Conservation (phyloP, 192 early-diverging fungal species). For the Coemansia sp. region DNA sequence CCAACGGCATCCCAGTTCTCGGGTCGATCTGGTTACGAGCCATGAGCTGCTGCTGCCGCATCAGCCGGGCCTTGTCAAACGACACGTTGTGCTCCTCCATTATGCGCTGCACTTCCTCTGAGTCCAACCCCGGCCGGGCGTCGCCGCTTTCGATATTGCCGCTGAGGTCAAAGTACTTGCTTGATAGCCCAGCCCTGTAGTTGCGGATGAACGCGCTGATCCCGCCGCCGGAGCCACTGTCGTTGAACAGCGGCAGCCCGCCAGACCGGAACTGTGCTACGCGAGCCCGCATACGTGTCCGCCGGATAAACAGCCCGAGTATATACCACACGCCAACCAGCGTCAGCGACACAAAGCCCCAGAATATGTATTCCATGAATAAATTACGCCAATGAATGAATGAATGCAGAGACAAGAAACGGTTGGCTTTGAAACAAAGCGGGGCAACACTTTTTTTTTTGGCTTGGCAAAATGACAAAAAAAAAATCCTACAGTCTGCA, state of each 20-base stretch:
- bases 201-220: conserved; percentile 32
- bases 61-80: conserved; percentile 52
- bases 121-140: conserved; percentile 42
- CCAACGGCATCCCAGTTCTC: conserved; percentile 42
- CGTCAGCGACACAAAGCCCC: conserved; percentile 27
- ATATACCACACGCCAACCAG: conserved; percentile 44
- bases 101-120: conserved; percentile 42
- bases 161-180: conserved; percentile 49
- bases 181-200: conserved; percentile 42
- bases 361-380: conserved; percentile 35
- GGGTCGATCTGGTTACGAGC: conserved; percentile 44
- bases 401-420: conserved; percentile 1
- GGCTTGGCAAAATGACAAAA: background rate
- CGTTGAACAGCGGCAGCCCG: conserved; percentile 13
- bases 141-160: conserved; percentile 44
- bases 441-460: too few species aligned
- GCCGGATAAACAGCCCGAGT: conserved; percentile 34
- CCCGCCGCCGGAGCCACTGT: conserved; percentile 1
- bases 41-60: conserved; percentile 47
- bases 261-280: conserved; percentile 17
- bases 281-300: conserved; percentile 31
- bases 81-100: conserved; percentile 45
- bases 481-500: background rate
- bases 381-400: conserved; percentile 6
- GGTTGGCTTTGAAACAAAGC: background rate